phyloP scores from a whole-genome alignment of 2,329 filamentous ascomycete genomes.

The Plenodomus biglobosus region DNA sequence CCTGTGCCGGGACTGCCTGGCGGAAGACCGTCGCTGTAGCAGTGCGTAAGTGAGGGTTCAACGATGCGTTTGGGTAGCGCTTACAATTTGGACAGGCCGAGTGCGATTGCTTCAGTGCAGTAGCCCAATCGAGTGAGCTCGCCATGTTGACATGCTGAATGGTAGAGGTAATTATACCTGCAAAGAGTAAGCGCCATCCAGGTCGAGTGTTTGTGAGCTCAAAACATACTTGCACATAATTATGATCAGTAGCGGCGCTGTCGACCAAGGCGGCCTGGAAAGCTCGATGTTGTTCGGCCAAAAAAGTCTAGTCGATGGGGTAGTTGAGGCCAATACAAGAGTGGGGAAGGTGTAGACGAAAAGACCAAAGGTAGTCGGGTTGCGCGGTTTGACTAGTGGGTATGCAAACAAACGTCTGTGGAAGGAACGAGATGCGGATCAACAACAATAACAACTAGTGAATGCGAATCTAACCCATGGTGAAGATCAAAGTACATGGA shows the following conservation, averaged over 20 bases:
- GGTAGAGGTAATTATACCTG: constrained; percentile 35
- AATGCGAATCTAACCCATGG: neutral
- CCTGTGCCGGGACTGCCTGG: constrained; percentile 12
- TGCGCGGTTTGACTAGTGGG: neutral
- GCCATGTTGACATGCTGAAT: constrained; percentile 35
- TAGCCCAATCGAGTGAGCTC: constrained; percentile 35
- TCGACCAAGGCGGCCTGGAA: constrained; percentile 10
- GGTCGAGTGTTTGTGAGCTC: neutral
- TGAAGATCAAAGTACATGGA: too few relatives aligned
- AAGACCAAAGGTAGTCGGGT: neutral
- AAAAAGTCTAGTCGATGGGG: constrained; percentile 3
- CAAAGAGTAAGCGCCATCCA: neutral
- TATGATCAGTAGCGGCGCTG: constrained; percentile 10
- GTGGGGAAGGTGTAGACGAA: constrained; percentile 2
- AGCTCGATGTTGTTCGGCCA: constrained; percentile 5
- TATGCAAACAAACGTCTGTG: constrained; percentile 5
- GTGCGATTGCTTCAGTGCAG: constrained; percentile 33
- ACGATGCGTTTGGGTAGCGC: neutral
- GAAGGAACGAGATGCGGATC: too few relatives aligned
- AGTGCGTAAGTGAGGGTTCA: constrained; percentile 3
- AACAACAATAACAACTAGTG: constrained; percentile 1
- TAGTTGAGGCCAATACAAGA: neutral
- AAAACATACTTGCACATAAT: constrained; percentile 36
- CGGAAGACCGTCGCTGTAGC: constrained; percentile 19
- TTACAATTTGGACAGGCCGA: constrained; percentile 23